Conservation (phyloP, 805 yeast species). For the Wickerhamiella domercqiae region DNA sequence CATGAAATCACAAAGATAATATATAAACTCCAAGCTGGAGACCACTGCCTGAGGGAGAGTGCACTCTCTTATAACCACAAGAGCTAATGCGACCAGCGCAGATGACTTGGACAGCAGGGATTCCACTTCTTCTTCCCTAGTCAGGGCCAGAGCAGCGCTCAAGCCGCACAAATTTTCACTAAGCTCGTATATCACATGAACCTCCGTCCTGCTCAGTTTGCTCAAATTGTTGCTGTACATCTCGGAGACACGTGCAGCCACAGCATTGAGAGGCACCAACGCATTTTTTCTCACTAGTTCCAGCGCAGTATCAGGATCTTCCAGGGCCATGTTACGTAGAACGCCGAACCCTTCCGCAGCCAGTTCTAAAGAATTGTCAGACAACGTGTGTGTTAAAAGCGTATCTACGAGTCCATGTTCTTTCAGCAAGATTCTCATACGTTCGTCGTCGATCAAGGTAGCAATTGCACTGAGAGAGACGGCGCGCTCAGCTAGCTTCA, state of each 20-base stretch:
- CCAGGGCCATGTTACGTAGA: constrained; percentile 62
- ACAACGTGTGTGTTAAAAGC: constrained; percentile 46
- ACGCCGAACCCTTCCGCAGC: constrained; percentile 71
- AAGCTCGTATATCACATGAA: neutral
- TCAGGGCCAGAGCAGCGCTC: constrained; percentile 38
- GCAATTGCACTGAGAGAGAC: constrained; percentile 64
- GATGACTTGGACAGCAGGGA: constrained; percentile 20
- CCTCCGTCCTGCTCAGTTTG: neutral
- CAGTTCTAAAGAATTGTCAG: constrained; percentile 57
- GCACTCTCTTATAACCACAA: neutral
- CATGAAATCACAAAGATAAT: constrained; percentile 17
- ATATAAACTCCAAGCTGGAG: constrained; percentile 20
- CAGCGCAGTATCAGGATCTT: constrained; percentile 69
- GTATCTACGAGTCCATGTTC: constrained; percentile 57
- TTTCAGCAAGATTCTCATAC: constrained; percentile 45
- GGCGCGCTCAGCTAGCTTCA: constrained; percentile 54
- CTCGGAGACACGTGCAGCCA: neutral
- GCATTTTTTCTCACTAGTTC: constrained; percentile 46
- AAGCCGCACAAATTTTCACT: constrained; percentile 1
- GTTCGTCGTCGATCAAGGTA: constrained; percentile 52
- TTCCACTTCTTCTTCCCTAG: constrained; percentile 45
- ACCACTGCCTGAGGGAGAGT: constrained; percentile 5
- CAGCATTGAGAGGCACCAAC: constrained; percentile 1
- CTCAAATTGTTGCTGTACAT: neutral
- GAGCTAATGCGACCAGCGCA: neutral